Evolutionary conservation across 345 rosid species (phyloP), one percentile per base, ranked within the genome.

Genomic region (Physaria fendleri): DNA sequence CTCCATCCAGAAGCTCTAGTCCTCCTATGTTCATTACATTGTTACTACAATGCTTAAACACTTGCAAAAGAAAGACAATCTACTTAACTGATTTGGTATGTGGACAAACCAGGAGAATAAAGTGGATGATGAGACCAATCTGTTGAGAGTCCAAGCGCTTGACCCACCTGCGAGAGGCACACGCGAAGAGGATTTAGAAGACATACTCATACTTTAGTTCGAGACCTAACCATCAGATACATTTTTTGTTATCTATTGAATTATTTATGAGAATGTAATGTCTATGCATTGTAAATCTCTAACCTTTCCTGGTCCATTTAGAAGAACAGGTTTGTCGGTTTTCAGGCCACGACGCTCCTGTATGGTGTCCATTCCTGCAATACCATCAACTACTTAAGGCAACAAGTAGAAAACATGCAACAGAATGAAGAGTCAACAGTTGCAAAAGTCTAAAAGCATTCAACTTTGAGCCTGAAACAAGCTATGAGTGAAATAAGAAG

Each of bases 301-400:
- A 48, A 89, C 99, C 91, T 92, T 92, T 29, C 99, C 97, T 48
- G 99, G 99, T 14, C 99, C 97, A 45, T 81, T 72, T 24, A 92
- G 83, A 63, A 89, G 94, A 70, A 76, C 29, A 16, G 95, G 97
- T 45, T 89, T 89, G 45, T 83, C 81, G 0, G 89, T 92, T 69
- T 68, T 71, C 76, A 75, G 82, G 76, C 86, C 85, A 5, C 98
- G 84, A 0, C 97, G 95, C 62, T 74, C 78, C 77, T 86, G 91
- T 72, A 92, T 89, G 33, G 94, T 89, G 71, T 80, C 88, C 63
- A 93, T 56, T 38, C 99, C 99, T 92, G 82, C 51, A 65, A 64
- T 12, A 4, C n/a, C 18, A 59, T 40, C 50, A 47, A 18, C 21
- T 12, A 8, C 42, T 30, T 21, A 66, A 40, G 42, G 45, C 53